Evolutionary conservation across 257 asterid species (phyloP), one percentile per base, ranked within the genome.

Genomic region (Orobanche coerulescens): DNA sequence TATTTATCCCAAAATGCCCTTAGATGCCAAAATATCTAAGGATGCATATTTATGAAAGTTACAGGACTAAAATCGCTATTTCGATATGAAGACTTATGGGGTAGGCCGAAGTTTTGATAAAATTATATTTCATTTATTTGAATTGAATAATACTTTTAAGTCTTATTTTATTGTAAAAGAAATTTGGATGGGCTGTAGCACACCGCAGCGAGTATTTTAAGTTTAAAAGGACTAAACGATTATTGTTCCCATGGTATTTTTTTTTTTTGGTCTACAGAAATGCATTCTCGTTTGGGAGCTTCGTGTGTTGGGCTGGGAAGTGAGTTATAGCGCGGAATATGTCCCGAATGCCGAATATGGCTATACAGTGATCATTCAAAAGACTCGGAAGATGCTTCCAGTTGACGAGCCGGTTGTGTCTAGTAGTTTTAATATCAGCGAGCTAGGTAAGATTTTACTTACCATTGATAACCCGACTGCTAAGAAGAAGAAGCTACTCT

Each of bases 261-360:
- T 58, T 53, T 47, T 9, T 11, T 24, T 31, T 42, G 15, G 25
- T 53, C 3, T 71, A 70, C 84, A 91, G 97, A 83, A 71, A 76
- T 87, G 97, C 73, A 65, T 65, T 31, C 78, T 91, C 7, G 79
- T 83, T 14, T 91, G 97, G 97, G 97, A 91, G 88, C 79, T 87
- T 28, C 82, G 97, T 14, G 97, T 87, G 1, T 85, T 91, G 30
- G 95, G 97, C 28, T 87, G 97, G 97, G 97, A 85, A 56, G 96
- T 85, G 73, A 87, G 80, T 73, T 91, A 87, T 73, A 73, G 95
- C 30, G 89, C 97, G 0, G 97, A 91, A 61, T 87, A 44, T 10
- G 84, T 85, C 33, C 97, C 96, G 14, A 78, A 77, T 8, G 58
- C 72, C 4, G 78, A 72, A 12, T 74, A 78, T 24, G 78, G 68